Percentiles rank a stretch among this genome's conserved stretches.
These are phyloP conservation scores for Seiridium unicorne DNA, from an alignment of 2,329 filamentous ascomycete genomes.

Conservation along the genomic window DNA sequence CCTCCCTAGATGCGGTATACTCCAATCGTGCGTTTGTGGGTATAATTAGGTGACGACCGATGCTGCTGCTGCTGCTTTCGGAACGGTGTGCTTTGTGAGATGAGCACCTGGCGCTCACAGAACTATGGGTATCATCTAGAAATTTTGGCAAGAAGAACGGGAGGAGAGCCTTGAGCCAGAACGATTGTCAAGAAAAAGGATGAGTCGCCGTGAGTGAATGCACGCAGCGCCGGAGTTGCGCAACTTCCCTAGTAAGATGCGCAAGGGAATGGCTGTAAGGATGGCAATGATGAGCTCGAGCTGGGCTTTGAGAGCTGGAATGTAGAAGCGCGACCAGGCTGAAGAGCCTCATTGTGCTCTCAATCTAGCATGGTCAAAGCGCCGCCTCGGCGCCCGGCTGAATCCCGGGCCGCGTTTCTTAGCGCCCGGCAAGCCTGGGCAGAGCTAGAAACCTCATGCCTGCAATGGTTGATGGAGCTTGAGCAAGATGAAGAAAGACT, in stretches of 20 bases:
- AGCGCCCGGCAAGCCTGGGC: too few relatives aligned
- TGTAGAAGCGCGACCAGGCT: not conserved
- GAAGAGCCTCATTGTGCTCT: not conserved
- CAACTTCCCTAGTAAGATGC: not conserved
- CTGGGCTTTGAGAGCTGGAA: not conserved
- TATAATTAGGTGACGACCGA: too few relatives aligned
- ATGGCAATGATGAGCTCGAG: not conserved
- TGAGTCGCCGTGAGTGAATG: not conserved
- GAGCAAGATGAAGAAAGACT: too few relatives aligned
- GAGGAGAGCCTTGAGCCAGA: not conserved
- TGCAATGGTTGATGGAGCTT: too few relatives aligned
- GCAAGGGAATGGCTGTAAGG: not conserved
- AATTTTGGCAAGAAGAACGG: not conserved
- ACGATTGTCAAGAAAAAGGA: not conserved
- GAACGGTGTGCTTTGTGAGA: not conserved
- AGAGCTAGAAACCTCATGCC: too few relatives aligned
- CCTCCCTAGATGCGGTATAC: too few relatives aligned
- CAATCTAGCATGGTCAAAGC: not conserved
- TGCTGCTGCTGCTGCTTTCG: not conserved
- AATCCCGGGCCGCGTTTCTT: not conserved
- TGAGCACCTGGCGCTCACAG: not conserved
- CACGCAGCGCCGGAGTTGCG: not conserved
- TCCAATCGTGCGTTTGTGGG: not conserved
- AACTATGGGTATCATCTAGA: slow-evolving; percentile 6
- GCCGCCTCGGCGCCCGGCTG: not conserved